Base-by-base conservation (phyloP, 805 yeast species). In the Cyberlindnera euphorbiae region DNA sequence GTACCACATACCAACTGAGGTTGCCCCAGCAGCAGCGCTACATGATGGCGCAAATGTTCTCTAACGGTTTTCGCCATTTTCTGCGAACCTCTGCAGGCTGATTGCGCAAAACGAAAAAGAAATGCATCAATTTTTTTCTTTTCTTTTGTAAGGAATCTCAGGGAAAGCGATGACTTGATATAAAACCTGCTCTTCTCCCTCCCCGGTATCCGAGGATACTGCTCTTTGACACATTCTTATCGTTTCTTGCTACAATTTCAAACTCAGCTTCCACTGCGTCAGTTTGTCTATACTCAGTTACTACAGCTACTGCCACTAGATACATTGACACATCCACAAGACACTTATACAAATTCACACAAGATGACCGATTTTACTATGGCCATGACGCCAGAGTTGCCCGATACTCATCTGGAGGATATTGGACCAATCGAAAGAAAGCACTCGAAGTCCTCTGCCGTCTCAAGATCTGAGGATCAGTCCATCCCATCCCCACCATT, bases 401-500 rank as follows among this genome's bases (percentile, higher is more conserved):
- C 39, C 19, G 41, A 35, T 25, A 22, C 38, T 13, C 45, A 38
- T 12, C 33, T 33, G 2, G 47, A 48, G 24, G 24, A 28, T 30
- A 18, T 36, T 15, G 46, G 50, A 4, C 38, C 49, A 9, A 10
- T 48, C 8, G 42, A 40, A 15, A 51, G 57, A 48, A 54, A 54
- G 35, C 41, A 35, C 12, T 52, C 57, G 24, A 52, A 49, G 32
- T 41, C 54, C 14, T 53, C 55, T 4, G 40, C 47, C 2, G 30
- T 26, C 4, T 28, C 46, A 4, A 47, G 51, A 42, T 45, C 49
- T 4, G 52, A 47, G 28, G 59, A 57, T 25, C 52, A 44, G 25
- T 50, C 58, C 6, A 67, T 68, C 17, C 66, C 68, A 26, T 66
- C 72, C 11, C 73, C 73, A 6, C 72, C 73, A 30, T 53, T 66